A percentile compares a stretch with the other conserved stretches of the same genome.
Conservation (phyloP, 225 moss, liverwort and hornwort genomes). For the Marchantia polymorpha region DNA sequence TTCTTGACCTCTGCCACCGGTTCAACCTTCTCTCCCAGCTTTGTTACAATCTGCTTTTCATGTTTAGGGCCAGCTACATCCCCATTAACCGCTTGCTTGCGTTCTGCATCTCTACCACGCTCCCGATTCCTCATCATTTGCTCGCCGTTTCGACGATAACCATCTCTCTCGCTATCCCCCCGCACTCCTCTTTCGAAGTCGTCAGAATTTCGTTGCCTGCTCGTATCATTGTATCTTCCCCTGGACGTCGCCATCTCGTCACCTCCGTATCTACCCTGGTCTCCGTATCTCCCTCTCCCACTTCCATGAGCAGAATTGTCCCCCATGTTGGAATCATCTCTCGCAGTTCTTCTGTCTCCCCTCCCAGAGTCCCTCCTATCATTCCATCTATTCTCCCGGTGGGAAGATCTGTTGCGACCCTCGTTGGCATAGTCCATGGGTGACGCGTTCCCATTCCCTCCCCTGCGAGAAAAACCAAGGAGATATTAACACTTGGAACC, state of each 20-base stretch:
- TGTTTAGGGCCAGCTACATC: conserved; percentile 7
- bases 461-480: not conserved
- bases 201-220: conserved; percentile 17
- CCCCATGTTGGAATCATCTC: not conserved
- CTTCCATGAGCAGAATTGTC: not conserved
- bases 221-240: conserved; percentile 21
- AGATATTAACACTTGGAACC: no score
- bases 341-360: not conserved
- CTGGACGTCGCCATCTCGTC: not conserved
- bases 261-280: conserved; percentile 1
- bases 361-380: not conserved
- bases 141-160: conserved; percentile 8
- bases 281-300: conserved; percentile 14
- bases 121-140: not conserved
- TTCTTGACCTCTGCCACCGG: conserved; percentile 1
- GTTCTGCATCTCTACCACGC: conserved; percentile 22
- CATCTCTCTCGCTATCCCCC: conserved; percentile 17
- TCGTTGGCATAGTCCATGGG: not conserved
- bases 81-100: conserved; percentile 20
- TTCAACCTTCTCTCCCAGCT: conserved; percentile 3
- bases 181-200: conserved; percentile 3
- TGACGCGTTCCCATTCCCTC: conserved; percentile 8
- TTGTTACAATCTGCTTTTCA: not conserved
- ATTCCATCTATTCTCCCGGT: not conserved
- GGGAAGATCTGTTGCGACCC: not conserved